Evolutionary conservation across 1,284 basidiomycete genomes (phyloP).

Genomic region (Polyporus tsugae): DNA sequence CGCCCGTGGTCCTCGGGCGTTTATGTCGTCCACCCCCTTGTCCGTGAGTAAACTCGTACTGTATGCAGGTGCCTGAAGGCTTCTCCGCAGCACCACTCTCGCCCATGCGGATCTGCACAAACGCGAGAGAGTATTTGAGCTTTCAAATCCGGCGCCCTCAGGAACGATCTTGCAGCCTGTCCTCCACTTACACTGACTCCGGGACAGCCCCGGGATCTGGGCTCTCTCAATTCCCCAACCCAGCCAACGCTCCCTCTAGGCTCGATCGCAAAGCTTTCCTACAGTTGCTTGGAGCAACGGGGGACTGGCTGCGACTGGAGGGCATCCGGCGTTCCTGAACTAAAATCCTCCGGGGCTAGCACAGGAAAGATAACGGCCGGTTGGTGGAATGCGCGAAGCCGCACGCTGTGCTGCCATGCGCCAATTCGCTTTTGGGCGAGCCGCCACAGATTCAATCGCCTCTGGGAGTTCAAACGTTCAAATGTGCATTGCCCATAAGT

Average conservation of each 20-base stretch:
- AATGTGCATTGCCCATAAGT: neutral
- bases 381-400: neutral
- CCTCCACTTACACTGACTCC: neutral
- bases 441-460: neutral
- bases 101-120: too few species aligned
- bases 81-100: neutral
- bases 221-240: neutral
- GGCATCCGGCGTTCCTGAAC: slow-evolving; percentile 1
- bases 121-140: neutral
- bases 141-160: neutral
- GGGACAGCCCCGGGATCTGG: too few species aligned
- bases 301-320: neutral
- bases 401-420: slow-evolving; percentile 1
- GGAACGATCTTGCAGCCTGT: neutral
- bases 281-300: neutral
- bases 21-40: neutral
- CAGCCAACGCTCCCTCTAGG: neutral
- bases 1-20: slow-evolving; percentile 4
- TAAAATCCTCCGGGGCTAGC: neutral
- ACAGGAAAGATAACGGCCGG: neutral
- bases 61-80: neutral
- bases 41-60: neutral
- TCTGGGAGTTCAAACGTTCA: neutral
- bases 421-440: neutral
- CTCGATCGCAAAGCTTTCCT: neutral